These are phyloP conservation scores for Hypoxylon lenormandii DNA, from an alignment of 495 filamentous ascomycete species.

Conservation along the genomic window DNA sequence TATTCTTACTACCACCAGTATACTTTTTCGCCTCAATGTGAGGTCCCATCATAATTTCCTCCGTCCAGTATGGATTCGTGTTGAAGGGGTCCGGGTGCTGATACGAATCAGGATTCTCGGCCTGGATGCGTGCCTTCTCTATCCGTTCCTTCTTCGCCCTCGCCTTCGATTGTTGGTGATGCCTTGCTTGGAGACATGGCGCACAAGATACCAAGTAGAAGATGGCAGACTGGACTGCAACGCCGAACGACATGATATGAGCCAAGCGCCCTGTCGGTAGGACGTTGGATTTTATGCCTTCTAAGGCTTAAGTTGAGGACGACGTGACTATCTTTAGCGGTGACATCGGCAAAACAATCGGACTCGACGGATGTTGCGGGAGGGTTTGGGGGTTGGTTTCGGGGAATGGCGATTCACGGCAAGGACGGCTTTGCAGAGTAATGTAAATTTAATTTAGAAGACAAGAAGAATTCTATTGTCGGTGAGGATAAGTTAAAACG, in stretches of 20 bases:
- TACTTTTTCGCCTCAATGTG: slow-evolving; percentile 72
- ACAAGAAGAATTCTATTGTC: slow-evolving; percentile 22
- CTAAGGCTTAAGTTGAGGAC: slow-evolving; percentile 28
- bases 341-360: slow-evolving; percentile 31
- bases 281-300: slow-evolving; percentile 14
- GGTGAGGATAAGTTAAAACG: slow-evolving; percentile 2
- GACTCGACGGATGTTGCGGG: neutral
- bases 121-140: slow-evolving; percentile 69
- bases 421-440: slow-evolving; percentile 3
- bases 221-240: slow-evolving; percentile 78
- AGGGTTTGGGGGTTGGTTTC: slow-evolving; percentile 3
- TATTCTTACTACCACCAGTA: slow-evolving; percentile 63
- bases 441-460: slow-evolving; percentile 14
- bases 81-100: slow-evolving; percentile 82
- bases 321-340: slow-evolving; percentile 6
- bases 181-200: slow-evolving; percentile 74
- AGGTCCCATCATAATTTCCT: slow-evolving; percentile 84
- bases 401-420: neutral
- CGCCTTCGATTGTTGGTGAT: slow-evolving; percentile 73
- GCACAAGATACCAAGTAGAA: slow-evolving; percentile 89
- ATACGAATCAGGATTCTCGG: slow-evolving; percentile 77
- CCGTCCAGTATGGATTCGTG: slow-evolving; percentile 86
- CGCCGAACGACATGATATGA: slow-evolving; percentile 64
- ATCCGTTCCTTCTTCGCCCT: slow-evolving; percentile 69
- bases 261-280: neutral